Conservation (phyloP, 2,329 filamentous ascomycete genomes). For the Fusarium penzigii region DNA sequence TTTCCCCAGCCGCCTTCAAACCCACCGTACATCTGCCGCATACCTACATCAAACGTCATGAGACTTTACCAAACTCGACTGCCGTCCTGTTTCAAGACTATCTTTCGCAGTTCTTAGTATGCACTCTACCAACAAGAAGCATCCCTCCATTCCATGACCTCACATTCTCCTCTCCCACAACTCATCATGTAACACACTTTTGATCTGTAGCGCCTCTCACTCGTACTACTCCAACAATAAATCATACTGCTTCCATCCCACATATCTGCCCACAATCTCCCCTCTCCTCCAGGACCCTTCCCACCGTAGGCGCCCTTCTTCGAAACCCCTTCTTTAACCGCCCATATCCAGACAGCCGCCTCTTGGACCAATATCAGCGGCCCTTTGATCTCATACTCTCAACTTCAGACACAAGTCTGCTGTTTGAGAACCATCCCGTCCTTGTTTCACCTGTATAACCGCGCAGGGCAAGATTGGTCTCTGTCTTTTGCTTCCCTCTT, state of each 20-base stretch:
- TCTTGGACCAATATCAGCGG: slow-evolving; percentile 53
- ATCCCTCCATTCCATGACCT: not conserved
- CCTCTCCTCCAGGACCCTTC: not conserved
- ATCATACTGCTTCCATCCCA: slow-evolving; percentile 9
- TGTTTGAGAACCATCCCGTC: slow-evolving; percentile 48
- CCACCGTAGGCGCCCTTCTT: slow-evolving; percentile 25
- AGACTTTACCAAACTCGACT: slow-evolving; percentile 17
- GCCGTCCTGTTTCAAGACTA: slow-evolving; percentile 26
- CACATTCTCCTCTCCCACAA: not conserved
- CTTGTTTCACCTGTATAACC: slow-evolving; percentile 34
- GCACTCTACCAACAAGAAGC: no score
- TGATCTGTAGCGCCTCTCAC: not conserved
- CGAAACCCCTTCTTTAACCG: slow-evolving; percentile 21
- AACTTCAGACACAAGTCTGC: slow-evolving; percentile 50
- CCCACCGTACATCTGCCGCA: slow-evolving; percentile 1
- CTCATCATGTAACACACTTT: not conserved
- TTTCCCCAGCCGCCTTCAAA: slow-evolving; percentile 25
- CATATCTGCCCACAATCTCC: slow-evolving; percentile 7
- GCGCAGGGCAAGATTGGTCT: slow-evolving; percentile 32
- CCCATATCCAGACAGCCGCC: slow-evolving; percentile 47
- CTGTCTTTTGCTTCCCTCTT: slow-evolving; percentile 19
- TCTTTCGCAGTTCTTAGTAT: not conserved
- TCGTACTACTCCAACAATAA: not conserved
- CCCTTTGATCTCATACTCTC: slow-evolving; percentile 40
- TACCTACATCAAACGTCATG: slow-evolving; percentile 13